These are phyloP conservation scores for Debaryomyces hansenii DNA, from an alignment of 805 yeast species.

Conservation along the genomic window DNA sequence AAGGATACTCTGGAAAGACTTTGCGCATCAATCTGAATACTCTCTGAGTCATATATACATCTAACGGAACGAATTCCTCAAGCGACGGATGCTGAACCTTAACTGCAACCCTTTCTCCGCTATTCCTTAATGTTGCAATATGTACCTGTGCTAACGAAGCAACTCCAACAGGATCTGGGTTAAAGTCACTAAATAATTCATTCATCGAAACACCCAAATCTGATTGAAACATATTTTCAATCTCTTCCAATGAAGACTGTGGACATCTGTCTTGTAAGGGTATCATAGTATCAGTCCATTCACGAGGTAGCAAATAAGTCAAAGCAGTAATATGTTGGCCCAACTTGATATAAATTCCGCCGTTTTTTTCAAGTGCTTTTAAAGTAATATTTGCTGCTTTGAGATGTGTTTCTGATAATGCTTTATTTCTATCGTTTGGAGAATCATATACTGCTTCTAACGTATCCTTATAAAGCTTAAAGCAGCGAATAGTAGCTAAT, in stretches of 20 bases:
- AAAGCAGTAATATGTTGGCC: slow-evolving; percentile 95
- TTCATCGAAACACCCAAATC: slow-evolving; percentile 66
- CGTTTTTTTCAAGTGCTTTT: slow-evolving; percentile 77
- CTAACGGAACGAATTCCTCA: slow-evolving; percentile 86
- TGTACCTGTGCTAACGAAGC: slow-evolving; percentile 98
- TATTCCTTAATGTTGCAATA: slow-evolving; percentile 57
- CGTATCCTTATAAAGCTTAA: slow-evolving; percentile 62
- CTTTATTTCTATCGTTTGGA: slow-evolving; percentile 47
- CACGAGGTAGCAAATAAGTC: slow-evolving; percentile 85
- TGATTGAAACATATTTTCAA: slow-evolving; percentile 59
- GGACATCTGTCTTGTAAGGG: slow-evolving; percentile 94
- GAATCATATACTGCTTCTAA: slow-evolving; percentile 46
- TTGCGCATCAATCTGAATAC: slow-evolving; percentile 74
- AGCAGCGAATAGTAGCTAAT: slow-evolving; percentile 71
- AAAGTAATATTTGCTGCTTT: slow-evolving; percentile 79
- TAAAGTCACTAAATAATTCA: slow-evolving; percentile 67
- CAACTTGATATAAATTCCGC: slow-evolving; percentile 89
- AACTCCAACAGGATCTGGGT: slow-evolving; percentile 81
- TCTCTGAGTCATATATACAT: slow-evolving; percentile 70
- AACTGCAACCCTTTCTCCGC: slow-evolving; percentile 81
- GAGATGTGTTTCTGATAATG: slow-evolving; percentile 65
- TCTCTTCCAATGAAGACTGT: slow-evolving; percentile 66
- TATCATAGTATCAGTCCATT: slow-evolving; percentile 95
- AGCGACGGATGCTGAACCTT: slow-evolving; percentile 92
- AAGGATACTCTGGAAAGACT: slow-evolving; percentile 90